A percentile compares a stretch with the other conserved stretches of the same genome.
Conservation (phyloP, 2,329 filamentous ascomycete genomes). For the Cercospora janseana region DNA sequence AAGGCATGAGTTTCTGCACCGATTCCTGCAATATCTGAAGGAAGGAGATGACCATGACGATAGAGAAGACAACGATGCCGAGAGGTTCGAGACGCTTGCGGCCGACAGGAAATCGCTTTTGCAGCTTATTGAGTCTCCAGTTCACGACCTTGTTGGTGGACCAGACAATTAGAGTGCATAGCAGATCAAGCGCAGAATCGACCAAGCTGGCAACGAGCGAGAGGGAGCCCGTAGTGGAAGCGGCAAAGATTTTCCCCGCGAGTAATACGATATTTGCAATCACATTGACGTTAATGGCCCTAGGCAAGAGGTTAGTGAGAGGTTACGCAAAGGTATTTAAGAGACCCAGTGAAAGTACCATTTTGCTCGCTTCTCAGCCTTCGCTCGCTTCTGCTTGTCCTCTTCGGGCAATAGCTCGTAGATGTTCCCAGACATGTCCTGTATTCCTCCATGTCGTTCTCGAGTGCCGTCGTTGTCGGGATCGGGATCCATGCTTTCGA, state of each 20-base stretch:
- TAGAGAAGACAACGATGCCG: conserved; percentile 62
- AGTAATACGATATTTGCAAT: conserved; percentile 59
- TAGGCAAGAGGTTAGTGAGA: background rate
- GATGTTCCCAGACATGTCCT: conserved; percentile 51
- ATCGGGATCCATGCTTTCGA: conserved; percentile 61
- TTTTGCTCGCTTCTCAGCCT: conserved; percentile 50
- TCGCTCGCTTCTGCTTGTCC: conserved; percentile 50
- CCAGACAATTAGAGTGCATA: conserved; percentile 62
- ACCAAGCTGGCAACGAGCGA: conserved; percentile 62
- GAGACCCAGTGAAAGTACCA: too few relatives aligned
- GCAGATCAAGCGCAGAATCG: conserved; percentile 60
- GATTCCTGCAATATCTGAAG: conserved; percentile 61
- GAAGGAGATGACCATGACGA: conserved; percentile 64
- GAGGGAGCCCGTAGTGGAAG: conserved; percentile 56
- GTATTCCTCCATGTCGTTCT: conserved; percentile 53
- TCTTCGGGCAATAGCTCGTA: conserved; percentile 56
- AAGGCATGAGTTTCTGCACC: conserved; percentile 56
- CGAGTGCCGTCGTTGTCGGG: conserved; percentile 56
- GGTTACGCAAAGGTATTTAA: too few relatives aligned
- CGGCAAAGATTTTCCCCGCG: conserved; percentile 55
- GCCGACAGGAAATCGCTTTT: conserved; percentile 58
- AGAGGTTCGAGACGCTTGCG: conserved; percentile 58
- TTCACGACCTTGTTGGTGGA: conserved; percentile 58
- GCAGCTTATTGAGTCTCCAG: conserved; percentile 54
- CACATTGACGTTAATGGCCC: conserved; percentile 60